Evolutionary conservation across 192 early-diverging fungal genomes (phyloP), one percentile per base, ranked within the genome.

Genomic region (Geosiphon pyriformis): DNA sequence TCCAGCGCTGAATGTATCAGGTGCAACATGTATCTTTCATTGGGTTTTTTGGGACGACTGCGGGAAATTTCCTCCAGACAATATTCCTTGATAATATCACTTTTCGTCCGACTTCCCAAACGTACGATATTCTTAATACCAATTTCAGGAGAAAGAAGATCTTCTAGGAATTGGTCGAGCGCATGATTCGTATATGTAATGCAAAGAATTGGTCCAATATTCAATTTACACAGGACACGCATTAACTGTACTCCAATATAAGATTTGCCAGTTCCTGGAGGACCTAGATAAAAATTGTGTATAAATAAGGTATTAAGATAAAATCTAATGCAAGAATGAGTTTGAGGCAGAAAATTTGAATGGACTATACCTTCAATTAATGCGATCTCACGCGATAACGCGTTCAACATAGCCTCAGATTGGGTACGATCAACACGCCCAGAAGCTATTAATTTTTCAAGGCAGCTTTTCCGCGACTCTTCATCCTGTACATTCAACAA

Each of bases 111-210:
- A 12, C 70, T 30, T 8, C 85, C 82, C 10, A 86, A 47, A 17
- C 85, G 78, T 27, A 83, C 78, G 47, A 42, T 42, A 10, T 42
- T 10, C 37, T 10, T 42, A 15, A 6, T 6, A 42, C 15, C 37
- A 15, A 42, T 42, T 6, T 15, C 37, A 6, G 7, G 37, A 10
- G 6, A 6, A 42, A 42, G 37, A 42, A 42, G 6, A 42, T 42
- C 37, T 30, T 82, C 79, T 0, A 87, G 51, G 61, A 87, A 87
- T 63, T 85, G 82, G 46, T 85, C 85, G 12, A 87, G 60, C 1
- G 85, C 85, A 58, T 85, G 85, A 52, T 87, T 86, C 15, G 84
- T 86, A 52, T 76, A 83, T 42, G 78, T 78, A n/a, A 86, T 74
- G 27, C 73, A 65, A 1, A 86, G 70, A 35, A 84, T 77, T 0